Evolutionary conservation across 2,329 filamentous ascomycete genomes (phyloP), one percentile per base, ranked within the genome.

Genomic region (Penicillium paneum): DNA sequence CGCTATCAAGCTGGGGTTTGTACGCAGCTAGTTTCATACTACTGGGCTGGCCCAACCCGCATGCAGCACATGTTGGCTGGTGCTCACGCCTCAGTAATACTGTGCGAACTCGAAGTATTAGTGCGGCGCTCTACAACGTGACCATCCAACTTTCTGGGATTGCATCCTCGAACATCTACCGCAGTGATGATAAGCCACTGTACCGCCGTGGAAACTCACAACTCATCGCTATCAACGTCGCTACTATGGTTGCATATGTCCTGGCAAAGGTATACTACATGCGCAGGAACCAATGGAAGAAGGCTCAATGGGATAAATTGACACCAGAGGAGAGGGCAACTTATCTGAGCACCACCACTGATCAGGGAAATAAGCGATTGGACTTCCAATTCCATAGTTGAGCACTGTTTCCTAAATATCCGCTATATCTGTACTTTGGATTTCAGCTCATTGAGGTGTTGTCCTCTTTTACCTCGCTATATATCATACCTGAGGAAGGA

Each of bases 351-450:
- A 80, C 76, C 28, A 81, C 79, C 0, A 77, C 69, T 4, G 81
- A 83, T 54, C 73, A 82, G 63, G 81, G 81, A 0, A 76, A 77
- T 54, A 79, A 83, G 68, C 74, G 81, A 44, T 65, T 82, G 50
- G 80, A 83, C 59, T 83, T 83, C 62, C 66, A 78, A 17, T 83
- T 83, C 56, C 76, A 67, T 11, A 78, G 80, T 59, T 81, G 13
- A 40, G 12, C 19, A 5, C 8, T n/a, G 7, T n/a, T 24, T 8
- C 8, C 8, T 26, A 10, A 21, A 26, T 11, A 40, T 26, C 6
- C n/a, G 8, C 21, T 24, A 15, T 8, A n/a, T n/a, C 21, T 40
- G 13, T 40, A n/a, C 26, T n/a, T n/a, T n/a, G 21, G 5, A 26
- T 10, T n/a, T 8, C 8, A 26, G 8, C 13, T 26, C 38, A n/a